Conservation (phyloP, 139 green algal genomes). For the Chlorella sp. region DNA sequence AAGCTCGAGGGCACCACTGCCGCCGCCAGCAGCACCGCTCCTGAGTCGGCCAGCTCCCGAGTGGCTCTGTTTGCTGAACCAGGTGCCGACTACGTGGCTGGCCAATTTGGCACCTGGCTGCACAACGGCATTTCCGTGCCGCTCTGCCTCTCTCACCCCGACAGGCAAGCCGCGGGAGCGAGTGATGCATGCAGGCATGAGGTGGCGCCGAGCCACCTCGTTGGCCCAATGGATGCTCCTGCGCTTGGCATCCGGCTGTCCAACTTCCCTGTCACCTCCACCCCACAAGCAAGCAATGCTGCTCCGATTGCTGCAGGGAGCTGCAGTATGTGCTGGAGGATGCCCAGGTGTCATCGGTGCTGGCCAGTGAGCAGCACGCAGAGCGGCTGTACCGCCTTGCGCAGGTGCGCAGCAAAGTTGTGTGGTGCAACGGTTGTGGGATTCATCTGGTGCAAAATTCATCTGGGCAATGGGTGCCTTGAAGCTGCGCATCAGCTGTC, state of each 20-base stretch:
- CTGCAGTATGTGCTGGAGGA: constrained; percentile 89
- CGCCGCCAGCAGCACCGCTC: background rate
- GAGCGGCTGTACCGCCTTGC: constrained; percentile 44
- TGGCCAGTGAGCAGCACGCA: constrained; percentile 42
- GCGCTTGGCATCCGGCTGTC: no score
- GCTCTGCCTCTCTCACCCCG: constrained; percentile 83
- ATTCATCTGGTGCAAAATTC: no score
- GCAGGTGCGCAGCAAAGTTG: background rate
- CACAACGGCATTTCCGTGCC: constrained; percentile 83
- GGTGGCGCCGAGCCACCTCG: no score
- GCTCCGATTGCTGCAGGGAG: constrained; percentile 48
- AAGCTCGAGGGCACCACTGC: background rate
- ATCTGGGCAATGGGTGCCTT: no score
- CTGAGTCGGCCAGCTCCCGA: constrained; percentile 8
- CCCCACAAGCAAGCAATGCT: no score
- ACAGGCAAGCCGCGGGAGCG: constrained; percentile 5
- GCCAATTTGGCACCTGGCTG: constrained; percentile 87
- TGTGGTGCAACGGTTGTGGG: background rate
- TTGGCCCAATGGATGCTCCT: no score
- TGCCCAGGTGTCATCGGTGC: constrained; percentile 60
- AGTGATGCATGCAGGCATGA: background rate
- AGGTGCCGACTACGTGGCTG: constrained; percentile 69
- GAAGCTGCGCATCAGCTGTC: no score
- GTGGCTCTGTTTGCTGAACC: constrained; percentile 64
- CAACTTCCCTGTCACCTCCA: no score